phyloP scores from a whole-genome alignment of 805 yeast species.

The Myxozyma kluyveri region DNA sequence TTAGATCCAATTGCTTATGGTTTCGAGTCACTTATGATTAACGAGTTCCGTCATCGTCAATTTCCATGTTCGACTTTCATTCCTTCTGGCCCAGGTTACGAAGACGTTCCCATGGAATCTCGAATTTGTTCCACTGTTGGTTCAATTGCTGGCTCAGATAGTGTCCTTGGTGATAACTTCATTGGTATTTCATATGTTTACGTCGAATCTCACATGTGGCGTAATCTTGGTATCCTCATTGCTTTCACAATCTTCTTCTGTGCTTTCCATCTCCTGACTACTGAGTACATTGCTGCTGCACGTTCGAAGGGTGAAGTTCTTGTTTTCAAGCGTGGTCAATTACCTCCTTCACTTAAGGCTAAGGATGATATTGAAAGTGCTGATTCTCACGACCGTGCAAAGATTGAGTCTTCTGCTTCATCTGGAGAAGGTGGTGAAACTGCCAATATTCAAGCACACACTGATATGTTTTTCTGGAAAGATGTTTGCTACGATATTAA shows the following conservation, averaged over 20 bases:
- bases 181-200: slow-evolving; percentile 47
- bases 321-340: slow-evolving; percentile 19
- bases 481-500: slow-evolving; percentile 68
- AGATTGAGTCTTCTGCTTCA: slow-evolving; percentile 10
- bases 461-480: slow-evolving; percentile 72
- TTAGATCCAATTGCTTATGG: slow-evolving; percentile 47
- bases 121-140: slow-evolving; percentile 58
- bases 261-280: slow-evolving; percentile 49
- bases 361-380: slow-evolving; percentile 23
- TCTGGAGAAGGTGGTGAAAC: too few relatives aligned
- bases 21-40: slow-evolving; percentile 47
- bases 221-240: slow-evolving; percentile 57
- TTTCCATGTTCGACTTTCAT: slow-evolving; percentile 42
- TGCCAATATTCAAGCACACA: slow-evolving; percentile 24
- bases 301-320: slow-evolving; percentile 28
- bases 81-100: slow-evolving; percentile 47
- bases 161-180: slow-evolving; percentile 55
- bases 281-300: slow-evolving; percentile 50
- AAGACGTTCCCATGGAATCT: slow-evolving; percentile 36
- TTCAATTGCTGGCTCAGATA: slow-evolving; percentile 49
- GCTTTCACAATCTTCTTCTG: slow-evolving; percentile 58
- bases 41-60: slow-evolving; percentile 46
- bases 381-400: slow-evolving; percentile 10
- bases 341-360: slow-evolving; percentile 12
- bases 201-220: slow-evolving; percentile 53